Evolutionary conservation across 176 grass and related monocot genomes (phyloP), one percentile per base, ranked within the genome.

Genomic region (Chrysopogon serrulatus): DNA sequence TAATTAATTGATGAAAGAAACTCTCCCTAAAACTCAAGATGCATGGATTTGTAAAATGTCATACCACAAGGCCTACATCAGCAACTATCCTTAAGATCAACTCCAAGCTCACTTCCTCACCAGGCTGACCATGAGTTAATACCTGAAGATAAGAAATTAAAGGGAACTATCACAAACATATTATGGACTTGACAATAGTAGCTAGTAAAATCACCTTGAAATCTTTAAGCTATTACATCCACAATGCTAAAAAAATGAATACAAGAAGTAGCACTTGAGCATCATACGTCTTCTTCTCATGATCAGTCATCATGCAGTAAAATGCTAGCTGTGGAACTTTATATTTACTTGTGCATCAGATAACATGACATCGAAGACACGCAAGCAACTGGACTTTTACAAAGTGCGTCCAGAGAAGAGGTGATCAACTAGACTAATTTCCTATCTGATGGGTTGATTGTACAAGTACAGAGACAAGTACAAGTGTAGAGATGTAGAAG

Each of bases 51-150:
- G 21, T 33, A 21, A 43, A 71, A 72, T 17, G 44, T 16, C 80
- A 45, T 93, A 97, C 95, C 92, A 97, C 95, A 76, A 97, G 92
- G 75, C 92, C 95, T 86, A 92, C 95, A 84, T 97, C 95, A 89
- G 95, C 95, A 86, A 97, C 95, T 65, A 97, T 90, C 84, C 95
- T 92, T 84, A 97, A 79, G 48, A 91, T 86, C 44, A 97, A 67
- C 81, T 97, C 95, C 88, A 97, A 91, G 48, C 88, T 97, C 69
- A 94, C 66, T 86, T 94, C 95, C 70, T 92, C 90, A 39, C 95
- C 95, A 78, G 90, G 90, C n/a, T n/a, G n/a, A n/a, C n/a, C n/a
- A n/a, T n/a, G n/a, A n/a, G n/a, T n/a, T n/a, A n/a, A n/a, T n/a
- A n/a, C n/a, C n/a, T n/a, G n/a, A n/a, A n/a, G n/a, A n/a, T n/a